Evolutionary conservation across 2,329 filamentous ascomycete genomes (phyloP).

Genomic region (Hirsutella minnesotensis): DNA sequence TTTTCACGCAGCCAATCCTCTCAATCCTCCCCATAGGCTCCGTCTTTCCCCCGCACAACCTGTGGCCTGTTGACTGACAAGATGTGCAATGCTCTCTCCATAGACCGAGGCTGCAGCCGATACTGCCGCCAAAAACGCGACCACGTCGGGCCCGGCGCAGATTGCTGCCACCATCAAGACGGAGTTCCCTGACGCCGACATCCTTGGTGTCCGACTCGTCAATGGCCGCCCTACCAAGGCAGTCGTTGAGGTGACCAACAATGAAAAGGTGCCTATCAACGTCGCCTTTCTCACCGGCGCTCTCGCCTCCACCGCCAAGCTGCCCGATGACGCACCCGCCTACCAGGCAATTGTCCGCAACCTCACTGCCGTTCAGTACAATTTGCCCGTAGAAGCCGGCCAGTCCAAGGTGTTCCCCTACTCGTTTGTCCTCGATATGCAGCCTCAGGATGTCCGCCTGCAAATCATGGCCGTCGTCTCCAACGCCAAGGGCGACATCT

Average conservation of each 20-base stretch:
- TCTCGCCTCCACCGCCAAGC: slow-evolving; percentile 46
- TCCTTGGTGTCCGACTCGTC: slow-evolving; percentile 91
- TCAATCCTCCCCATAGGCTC: neutral
- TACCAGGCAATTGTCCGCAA: slow-evolving; percentile 62
- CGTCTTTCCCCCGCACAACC: neutral
- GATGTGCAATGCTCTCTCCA: neutral
- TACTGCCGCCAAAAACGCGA: slow-evolving; percentile 1
- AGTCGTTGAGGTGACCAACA: slow-evolving; percentile 71
- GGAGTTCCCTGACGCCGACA: slow-evolving; percentile 58
- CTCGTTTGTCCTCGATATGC: slow-evolving; percentile 80
- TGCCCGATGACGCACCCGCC: slow-evolving; percentile 30
- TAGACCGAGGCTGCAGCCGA: slow-evolving; percentile 6
- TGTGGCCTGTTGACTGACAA: neutral
- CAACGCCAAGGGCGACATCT: slow-evolving; percentile 54
- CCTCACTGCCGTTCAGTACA: slow-evolving; percentile 66
- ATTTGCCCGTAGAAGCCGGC: slow-evolving; percentile 61
- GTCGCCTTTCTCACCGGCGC: slow-evolving; percentile 68
- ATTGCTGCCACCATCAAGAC: slow-evolving; percentile 46
- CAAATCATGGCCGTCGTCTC: slow-evolving; percentile 65
- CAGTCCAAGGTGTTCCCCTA: slow-evolving; percentile 68
- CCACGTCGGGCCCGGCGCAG: neutral
- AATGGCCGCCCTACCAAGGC: slow-evolving; percentile 82
- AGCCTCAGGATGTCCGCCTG: slow-evolving; percentile 77
- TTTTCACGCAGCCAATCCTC: neutral
- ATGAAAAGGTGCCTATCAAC: slow-evolving; percentile 63